A percentile compares a stretch with the other conserved stretches of the same genome.
Conservation (phyloP, 2,329 filamentous ascomycete genomes). For the Botrytis tulipae region DNA sequence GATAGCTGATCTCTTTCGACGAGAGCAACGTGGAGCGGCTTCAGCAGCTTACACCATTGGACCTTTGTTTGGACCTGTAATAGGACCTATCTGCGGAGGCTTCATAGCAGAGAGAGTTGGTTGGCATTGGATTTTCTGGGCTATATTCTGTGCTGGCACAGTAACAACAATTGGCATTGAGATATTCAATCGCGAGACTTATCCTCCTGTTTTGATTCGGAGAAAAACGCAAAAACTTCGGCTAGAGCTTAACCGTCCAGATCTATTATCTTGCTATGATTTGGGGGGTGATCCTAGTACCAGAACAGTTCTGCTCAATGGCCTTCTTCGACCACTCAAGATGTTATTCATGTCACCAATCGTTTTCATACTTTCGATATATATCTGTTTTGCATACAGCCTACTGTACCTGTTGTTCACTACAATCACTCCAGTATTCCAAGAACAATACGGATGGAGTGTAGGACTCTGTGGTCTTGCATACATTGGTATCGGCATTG, state of each 20-base stretch:
- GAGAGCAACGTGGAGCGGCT: conserved; percentile 36
- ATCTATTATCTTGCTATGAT: conserved; percentile 45
- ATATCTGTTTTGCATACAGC: conserved; percentile 68
- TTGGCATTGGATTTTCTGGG: conserved; percentile 41
- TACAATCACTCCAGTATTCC: conserved; percentile 50
- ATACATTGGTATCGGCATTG: conserved; percentile 45
- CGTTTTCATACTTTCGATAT: conserved; percentile 60
- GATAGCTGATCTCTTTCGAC: conserved; percentile 42
- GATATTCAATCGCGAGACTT: conserved; percentile 46
- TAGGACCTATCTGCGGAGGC: conserved; percentile 33
- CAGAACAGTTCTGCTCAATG: conserved; percentile 15
- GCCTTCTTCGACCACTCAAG: conserved; percentile 47
- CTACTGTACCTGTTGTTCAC: conserved; percentile 52
- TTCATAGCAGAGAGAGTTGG: conserved; percentile 49
- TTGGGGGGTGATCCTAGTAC: conserved; percentile 19
- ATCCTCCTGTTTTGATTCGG: conserved; percentile 49
- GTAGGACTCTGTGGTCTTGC: conserved; percentile 44
- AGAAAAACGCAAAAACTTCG: conserved; percentile 44
- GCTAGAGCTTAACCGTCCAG: conserved; percentile 44
- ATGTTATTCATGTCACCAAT: conserved; percentile 40
- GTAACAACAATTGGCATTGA: conserved; percentile 39
- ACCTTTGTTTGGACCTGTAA: conserved; percentile 33
- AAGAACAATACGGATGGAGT: conserved; percentile 42
- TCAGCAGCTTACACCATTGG: conserved; percentile 32
- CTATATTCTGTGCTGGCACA: conserved; percentile 47